A percentile compares a stretch with the other conserved stretches of the same genome.
Evolutionary conservation across 192 early-diverging fungal species (phyloP).

Genomic region (Linnemannia schmuckeri): DNA sequence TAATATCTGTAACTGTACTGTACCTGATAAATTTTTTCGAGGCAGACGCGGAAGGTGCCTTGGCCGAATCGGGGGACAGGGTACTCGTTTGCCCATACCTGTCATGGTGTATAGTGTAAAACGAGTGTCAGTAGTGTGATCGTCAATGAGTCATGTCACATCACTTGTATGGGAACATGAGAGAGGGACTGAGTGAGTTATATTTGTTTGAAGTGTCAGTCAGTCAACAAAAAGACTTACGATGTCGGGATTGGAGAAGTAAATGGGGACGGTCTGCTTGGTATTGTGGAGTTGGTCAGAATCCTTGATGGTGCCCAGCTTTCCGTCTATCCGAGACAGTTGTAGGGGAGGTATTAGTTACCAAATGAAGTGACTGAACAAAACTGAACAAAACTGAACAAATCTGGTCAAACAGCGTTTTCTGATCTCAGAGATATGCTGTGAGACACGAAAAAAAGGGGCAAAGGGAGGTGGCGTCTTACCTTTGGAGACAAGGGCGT

Average conservation of each 20-base stretch:
- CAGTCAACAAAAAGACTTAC: slow-evolving; percentile 23
- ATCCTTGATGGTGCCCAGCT: slow-evolving; percentile 65
- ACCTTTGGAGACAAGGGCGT: slow-evolving; percentile 64
- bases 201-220: no score
- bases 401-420: not conserved
- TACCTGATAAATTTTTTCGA: slow-evolving; percentile 78
- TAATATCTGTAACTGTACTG: not conserved
- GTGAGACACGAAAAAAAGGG: no score
- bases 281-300: slow-evolving; percentile 26
- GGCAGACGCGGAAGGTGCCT: slow-evolving; percentile 80
- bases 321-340: slow-evolving; percentile 66
- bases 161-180: not conserved
- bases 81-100: slow-evolving; percentile 90
- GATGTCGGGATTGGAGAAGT: slow-evolving; percentile 80
- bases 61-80: slow-evolving; percentile 85
- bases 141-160: no score
- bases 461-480: not conserved
- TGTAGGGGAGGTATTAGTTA: slow-evolving; percentile 22
- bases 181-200: no score
- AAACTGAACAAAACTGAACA: not conserved
- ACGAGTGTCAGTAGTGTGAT: no score
- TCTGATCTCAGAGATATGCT: not conserved
- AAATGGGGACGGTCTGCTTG: slow-evolving; percentile 77
- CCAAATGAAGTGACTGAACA: not conserved
- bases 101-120: not conserved